Conservation (phyloP, 2,329 filamentous ascomycete species). For the Elsinoe arachidis region DNA sequence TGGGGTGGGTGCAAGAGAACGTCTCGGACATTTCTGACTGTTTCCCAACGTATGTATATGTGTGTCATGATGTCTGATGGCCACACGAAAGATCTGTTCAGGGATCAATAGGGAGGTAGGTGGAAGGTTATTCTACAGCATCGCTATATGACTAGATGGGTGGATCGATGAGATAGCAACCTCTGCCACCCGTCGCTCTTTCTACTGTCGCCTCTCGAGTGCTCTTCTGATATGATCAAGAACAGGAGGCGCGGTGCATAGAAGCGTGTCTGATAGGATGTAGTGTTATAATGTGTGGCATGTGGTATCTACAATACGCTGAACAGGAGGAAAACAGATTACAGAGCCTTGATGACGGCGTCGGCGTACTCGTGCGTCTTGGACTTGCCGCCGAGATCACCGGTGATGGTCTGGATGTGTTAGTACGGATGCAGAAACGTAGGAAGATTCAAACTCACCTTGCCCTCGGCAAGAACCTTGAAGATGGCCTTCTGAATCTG, state of each 20-base stretch:
- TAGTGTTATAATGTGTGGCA: neutral
- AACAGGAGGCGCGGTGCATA: neutral
- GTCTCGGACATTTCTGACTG: slow-evolving; percentile 25
- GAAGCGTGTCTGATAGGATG: neutral
- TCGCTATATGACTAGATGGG: neutral
- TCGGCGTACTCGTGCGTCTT: slow-evolving; percentile 91
- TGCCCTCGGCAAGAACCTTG: slow-evolving; percentile 89
- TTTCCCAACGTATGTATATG: neutral
- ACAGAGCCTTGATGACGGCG: slow-evolving; percentile 69
- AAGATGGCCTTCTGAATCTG: slow-evolving; percentile 94
- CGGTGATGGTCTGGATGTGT: slow-evolving; percentile 60
- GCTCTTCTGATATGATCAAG: neutral
- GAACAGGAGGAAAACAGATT: slow-evolving; percentile 14
- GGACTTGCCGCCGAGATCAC: slow-evolving; percentile 90
- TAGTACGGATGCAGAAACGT: neutral
- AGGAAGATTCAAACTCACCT: slow-evolving; percentile 45
- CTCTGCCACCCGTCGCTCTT: too few species aligned
- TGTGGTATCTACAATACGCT: slow-evolving; percentile 5
- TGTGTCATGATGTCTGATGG: neutral
- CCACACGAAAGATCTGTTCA: neutral
- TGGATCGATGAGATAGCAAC: too few species aligned
- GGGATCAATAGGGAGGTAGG: neutral
- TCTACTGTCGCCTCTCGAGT: slow-evolving; percentile 9
- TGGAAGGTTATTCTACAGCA: neutral
- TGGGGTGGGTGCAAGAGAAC: slow-evolving; percentile 32